Conservation (phyloP, 192 early-diverging fungal genomes). For the Coemansia sp. region DNA sequence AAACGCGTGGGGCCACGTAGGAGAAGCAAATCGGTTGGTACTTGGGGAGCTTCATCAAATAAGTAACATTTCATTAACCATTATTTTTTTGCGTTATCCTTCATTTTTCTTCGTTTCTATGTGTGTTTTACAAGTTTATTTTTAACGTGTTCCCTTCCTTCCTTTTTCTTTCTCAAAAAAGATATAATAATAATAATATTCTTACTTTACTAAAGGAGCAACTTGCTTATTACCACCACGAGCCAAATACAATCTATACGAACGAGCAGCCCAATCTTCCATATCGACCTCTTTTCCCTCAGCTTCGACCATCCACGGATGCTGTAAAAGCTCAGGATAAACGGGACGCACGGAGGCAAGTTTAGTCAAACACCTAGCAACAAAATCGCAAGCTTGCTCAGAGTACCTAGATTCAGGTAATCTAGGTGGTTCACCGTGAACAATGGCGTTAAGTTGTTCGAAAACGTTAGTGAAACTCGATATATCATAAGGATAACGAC, state of each 20-base stretch:
- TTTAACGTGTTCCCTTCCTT: background rate
- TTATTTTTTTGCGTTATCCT: background rate
- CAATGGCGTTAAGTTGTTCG: slow-evolving; percentile 86
- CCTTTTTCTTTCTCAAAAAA: background rate
- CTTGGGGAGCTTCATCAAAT: slow-evolving; percentile 16
- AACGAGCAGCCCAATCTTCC: slow-evolving; percentile 73
- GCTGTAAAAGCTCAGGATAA: slow-evolving; percentile 74
- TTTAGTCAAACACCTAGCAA: slow-evolving; percentile 73
- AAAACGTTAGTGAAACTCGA: slow-evolving; percentile 72
- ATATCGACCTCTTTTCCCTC: slow-evolving; percentile 72
- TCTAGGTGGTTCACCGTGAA: slow-evolving; percentile 70
- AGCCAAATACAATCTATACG: slow-evolving; percentile 49
- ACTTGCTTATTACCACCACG: slow-evolving; percentile 13
- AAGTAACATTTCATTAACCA: background rate
- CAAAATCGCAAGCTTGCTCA: slow-evolving; percentile 72
- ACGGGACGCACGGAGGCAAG: slow-evolving; percentile 67
- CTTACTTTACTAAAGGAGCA: slow-evolving; percentile 2
- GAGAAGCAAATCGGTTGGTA: slow-evolving; percentile 36
- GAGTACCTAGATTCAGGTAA: slow-evolving; percentile 70
- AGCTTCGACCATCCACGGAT: slow-evolving; percentile 73
- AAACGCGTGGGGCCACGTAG: slow-evolving; percentile 21
- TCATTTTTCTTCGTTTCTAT: background rate
- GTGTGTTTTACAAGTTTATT: background rate
- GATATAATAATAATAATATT: background rate
- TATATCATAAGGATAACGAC: slow-evolving; percentile 76